These are phyloP conservation scores for Glycine latifolia DNA, from an alignment of 306 rosid genomes.

Conservation along the genomic window DNA sequence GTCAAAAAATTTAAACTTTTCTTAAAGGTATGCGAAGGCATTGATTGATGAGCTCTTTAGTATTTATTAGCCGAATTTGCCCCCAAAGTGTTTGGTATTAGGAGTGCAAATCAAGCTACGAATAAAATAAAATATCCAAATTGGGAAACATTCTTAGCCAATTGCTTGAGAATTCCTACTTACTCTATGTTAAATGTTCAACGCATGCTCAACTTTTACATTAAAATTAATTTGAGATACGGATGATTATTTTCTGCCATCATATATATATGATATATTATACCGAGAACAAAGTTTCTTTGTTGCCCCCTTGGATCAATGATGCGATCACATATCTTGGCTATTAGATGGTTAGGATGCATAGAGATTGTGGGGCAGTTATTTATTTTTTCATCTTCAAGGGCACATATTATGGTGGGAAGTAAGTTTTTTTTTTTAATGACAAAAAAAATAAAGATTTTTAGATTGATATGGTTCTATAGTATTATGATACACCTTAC, in stretches of 20 bases:
- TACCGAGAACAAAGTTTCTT: not conserved
- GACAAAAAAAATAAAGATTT: no score
- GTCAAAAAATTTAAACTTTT: constrained; percentile 43
- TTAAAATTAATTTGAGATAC: constrained; percentile 2
- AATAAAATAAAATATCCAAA: constrained; percentile 45
- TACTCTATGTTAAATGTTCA: not conserved
- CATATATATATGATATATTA: not conserved
- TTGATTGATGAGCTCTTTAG: constrained; percentile 38
- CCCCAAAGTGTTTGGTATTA: constrained; percentile 32
- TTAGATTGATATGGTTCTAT: no score
- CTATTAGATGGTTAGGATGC: no score
- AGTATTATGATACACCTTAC: no score
- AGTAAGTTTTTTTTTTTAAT: no score
- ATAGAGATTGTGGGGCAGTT: not conserved
- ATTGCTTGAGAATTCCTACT: not conserved
- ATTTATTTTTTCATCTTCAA: no score
- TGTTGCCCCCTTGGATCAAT: not conserved
- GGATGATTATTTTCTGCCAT: constrained; percentile 16
- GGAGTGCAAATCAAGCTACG: constrained; percentile 56
- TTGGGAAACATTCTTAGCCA: not conserved
- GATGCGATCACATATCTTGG: constrained; percentile 1
- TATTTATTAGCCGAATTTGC: constrained; percentile 38
- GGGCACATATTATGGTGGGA: no score
- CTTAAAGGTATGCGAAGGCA: constrained; percentile 38
- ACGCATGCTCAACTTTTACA: not conserved